Evolutionary conservation across 371 early-diverging fungal species (phyloP), one percentile per base, ranked within the genome.

Genomic region (Entomophthora muscae): DNA sequence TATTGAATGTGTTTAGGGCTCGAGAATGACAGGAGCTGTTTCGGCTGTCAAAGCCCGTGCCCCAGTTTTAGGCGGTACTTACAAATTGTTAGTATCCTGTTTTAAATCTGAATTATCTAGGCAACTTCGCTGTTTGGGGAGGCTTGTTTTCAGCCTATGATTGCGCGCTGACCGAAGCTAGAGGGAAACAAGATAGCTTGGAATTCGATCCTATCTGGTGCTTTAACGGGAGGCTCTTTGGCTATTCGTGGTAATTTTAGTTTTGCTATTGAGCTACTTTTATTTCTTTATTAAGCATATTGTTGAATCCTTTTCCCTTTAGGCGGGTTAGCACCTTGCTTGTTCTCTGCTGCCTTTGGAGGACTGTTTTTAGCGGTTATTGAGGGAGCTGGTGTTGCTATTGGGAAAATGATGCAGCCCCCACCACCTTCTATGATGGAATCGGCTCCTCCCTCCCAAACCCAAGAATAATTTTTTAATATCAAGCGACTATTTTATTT

Each of bases 71-170:
- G 95, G 93, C 58, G 97, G 94, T 58, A 65, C 3, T 22, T 21
- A n/a, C n/a, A n/a, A n/a, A n/a, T n/a, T n/a, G n/a, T n/a, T n/a
- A n/a, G n/a, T n/a, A n/a, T n/a, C n/a, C n/a, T n/a, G n/a, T n/a
- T n/a, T n/a, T n/a, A n/a, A n/a, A n/a, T n/a, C n/a, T n/a, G n/a
- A n/a, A n/a, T 26, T 23, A 61, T 62, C 10, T 53, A 65, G 71
- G 77, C 52, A 94, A 95, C 79, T 98, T 98, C 77, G 97, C 95
- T 5, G 95, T 93, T 21, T 98, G 98, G 98, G 93, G 94, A 71
- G 94, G 93, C 64, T 79, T 96, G 64, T 98, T 95, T 73, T 88
- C 89, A 63, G 86, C 97, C 17, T 91, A 91, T 66, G 98, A 98
- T 72, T 98, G 98, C 75, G 85, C 83, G 57, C 74, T 98, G 58